Conservation (phyloP, 139 green algal genomes). For the Spirogloea muscicola region DNA sequence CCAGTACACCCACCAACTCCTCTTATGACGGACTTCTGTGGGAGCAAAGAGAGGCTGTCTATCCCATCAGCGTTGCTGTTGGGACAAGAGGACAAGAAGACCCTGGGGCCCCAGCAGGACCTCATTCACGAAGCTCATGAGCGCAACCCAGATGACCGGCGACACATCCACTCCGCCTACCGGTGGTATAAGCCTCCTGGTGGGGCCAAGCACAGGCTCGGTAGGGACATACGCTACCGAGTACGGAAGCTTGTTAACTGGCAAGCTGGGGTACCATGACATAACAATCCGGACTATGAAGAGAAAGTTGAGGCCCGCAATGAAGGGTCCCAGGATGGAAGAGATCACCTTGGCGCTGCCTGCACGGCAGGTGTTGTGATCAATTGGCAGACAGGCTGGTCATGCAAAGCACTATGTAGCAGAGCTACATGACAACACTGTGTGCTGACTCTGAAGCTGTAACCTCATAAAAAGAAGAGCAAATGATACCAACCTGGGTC, state of each 20-base stretch:
- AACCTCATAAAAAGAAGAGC: no score
- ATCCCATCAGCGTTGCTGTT: no score
- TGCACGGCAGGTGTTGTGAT: no score
- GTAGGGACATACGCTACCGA: conserved; percentile 78
- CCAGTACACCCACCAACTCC: no score
- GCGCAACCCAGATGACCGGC: conserved; percentile 88
- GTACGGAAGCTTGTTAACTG: conserved; percentile 81
- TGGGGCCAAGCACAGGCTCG: conserved; percentile 81
- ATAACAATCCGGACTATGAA: conserved; percentile 94
- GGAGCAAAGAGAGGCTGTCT: no score
- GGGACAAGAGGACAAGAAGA: conserved; percentile 66
- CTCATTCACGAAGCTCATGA: conserved; percentile 90
- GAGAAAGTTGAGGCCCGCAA: conserved; percentile 71
- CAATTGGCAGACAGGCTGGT: no score
- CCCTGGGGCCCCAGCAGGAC: conserved; percentile 94
- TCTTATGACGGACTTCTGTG: no score
- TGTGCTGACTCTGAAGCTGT: no score
- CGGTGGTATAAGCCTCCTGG: conserved; percentile 64
- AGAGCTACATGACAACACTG: no score
- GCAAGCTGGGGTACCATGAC: conserved; percentile 85
- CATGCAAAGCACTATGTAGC: no score
- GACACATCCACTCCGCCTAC: conserved; percentile 93
- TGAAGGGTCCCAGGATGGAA: conserved; percentile 56
- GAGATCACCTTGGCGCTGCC: conserved; percentile 8
- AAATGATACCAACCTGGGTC: no score